Evolutionary conservation across 1,139 yeast genomes (phyloP).

Genomic region (Sugiyamaella japonica): DNA sequence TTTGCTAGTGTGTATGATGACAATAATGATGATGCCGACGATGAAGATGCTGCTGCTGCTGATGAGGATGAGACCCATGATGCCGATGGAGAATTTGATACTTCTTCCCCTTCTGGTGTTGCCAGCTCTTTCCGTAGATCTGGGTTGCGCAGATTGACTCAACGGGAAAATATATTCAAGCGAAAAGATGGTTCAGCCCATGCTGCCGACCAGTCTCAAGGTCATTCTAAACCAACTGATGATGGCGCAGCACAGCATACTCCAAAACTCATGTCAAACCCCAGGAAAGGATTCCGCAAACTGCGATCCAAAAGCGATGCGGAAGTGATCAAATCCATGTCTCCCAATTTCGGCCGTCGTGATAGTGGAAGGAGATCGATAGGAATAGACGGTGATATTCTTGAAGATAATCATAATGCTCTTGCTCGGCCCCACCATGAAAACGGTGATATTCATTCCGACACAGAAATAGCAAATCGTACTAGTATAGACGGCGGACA

Average conservation of each 20-base stretch:
- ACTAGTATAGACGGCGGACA: conserved; percentile 6
- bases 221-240: background rate
- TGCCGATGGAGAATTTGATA: conserved; percentile 9
- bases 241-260: background rate
- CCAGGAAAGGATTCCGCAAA: conserved; percentile 23
- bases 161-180: conserved; percentile 7
- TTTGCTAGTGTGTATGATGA: background rate
- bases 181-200: background rate
- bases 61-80: conserved; percentile 1
- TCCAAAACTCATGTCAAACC: background rate
- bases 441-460: conserved; percentile 22
- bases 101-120: background rate
- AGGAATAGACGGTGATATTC: conserved; percentile 1
- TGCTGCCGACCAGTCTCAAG: background rate
- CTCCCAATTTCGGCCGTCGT: conserved; percentile 11
- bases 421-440: background rate
- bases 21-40: background rate
- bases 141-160: conserved; percentile 4
- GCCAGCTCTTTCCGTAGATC: background rate
- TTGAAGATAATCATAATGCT: background rate
- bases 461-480: conserved; percentile 19
- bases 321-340: conserved; percentile 23
- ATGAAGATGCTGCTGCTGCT: too few species aligned
- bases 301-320: conserved; percentile 30
- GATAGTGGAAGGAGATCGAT: conserved; percentile 15